Percentiles rank a stretch among this genome's conserved stretches.
phyloP scores from a whole-genome alignment of 2,329 filamentous ascomycete genomes.

The Podosphaera fusca region DNA sequence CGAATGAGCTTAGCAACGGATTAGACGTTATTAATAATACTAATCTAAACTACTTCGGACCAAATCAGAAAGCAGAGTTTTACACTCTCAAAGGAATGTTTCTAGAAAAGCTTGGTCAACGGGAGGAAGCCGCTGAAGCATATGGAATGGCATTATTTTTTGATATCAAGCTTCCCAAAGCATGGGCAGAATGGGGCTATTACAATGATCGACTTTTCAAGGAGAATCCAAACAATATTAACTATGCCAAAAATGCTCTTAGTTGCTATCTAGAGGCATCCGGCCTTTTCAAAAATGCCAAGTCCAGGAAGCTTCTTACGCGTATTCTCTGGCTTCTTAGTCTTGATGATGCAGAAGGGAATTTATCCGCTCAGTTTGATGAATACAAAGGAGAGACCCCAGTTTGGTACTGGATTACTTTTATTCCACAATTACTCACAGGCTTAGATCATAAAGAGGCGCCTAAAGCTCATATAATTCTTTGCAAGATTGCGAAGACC shows the following conservation, averaged over 20 bases:
- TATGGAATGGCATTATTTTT: conserved; percentile 92
- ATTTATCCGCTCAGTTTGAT: conserved; percentile 67
- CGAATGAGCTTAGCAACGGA: conserved; percentile 72
- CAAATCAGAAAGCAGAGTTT: conserved; percentile 92
- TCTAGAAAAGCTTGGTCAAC: conserved; percentile 75
- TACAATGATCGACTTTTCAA: conserved; percentile 97
- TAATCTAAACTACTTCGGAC: conserved; percentile 93
- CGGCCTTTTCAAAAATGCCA: conserved; percentile 89
- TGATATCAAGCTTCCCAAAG: conserved; percentile 84
- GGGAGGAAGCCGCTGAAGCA: conserved; percentile 75
- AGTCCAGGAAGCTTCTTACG: conserved; percentile 80
- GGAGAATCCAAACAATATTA: conserved; percentile 60
- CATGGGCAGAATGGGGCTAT: conserved; percentile 97
- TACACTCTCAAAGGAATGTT: conserved; percentile 99
- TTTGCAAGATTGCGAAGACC: conserved; percentile 82
- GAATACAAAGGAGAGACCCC: conserved; percentile 94
- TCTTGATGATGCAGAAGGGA: conserved; percentile 69
- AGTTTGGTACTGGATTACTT: conserved; percentile 99
- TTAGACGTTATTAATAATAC: conserved; percentile 99
- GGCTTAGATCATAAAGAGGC: conserved; percentile 84
- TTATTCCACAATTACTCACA: conserved; percentile 86
- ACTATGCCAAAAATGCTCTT: conserved; percentile 70
- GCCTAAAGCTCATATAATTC: conserved; percentile 59
- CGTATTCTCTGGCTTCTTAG: conserved; percentile 90
- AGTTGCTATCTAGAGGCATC: conserved; percentile 93